Evolutionary conservation across 2,329 filamentous ascomycete genomes (phyloP).

Genomic region (Fusarium sp.): DNA sequence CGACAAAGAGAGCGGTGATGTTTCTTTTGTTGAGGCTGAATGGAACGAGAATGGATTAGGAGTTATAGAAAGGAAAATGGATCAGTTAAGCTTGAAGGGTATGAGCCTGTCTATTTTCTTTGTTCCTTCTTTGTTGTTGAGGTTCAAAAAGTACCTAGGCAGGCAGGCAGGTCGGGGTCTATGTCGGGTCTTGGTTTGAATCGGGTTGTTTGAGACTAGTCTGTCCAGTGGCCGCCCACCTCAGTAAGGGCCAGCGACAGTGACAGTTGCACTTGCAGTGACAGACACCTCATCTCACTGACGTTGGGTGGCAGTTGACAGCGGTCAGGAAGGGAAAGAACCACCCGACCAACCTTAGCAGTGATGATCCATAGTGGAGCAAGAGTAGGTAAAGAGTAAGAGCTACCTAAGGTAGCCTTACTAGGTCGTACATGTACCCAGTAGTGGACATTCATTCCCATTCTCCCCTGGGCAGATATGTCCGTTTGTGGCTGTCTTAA

Average conservation of each 20-base stretch:
- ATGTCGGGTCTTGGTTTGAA: neutral
- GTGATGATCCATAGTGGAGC: conserved; percentile 15
- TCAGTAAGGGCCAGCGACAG: neutral
- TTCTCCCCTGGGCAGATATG: neutral
- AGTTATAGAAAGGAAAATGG: neutral
- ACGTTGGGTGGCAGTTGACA: neutral
- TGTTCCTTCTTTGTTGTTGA: conserved; percentile 10
- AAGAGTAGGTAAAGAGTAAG: neutral
- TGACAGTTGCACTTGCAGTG: neutral
- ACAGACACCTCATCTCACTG: neutral
- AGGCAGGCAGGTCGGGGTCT: neutral
- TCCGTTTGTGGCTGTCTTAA: conserved; percentile 1
- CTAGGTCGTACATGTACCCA: neutral
- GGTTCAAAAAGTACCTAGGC: neutral
- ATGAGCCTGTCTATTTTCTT: neutral
- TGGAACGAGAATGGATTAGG: neutral
- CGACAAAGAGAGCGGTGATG: conserved; percentile 19
- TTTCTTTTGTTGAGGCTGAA: neutral
- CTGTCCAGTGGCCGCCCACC: neutral
- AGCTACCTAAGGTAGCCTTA: neutral
- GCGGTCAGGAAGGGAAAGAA: conserved; percentile 2
- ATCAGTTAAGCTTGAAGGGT: neutral
- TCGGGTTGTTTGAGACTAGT: neutral
- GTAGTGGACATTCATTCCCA: conserved; percentile 4
- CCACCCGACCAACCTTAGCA: neutral